Evolutionary conservation across 1,284 basidiomycete genomes (phyloP).

Genomic region (Microbotryum violaceum): DNA sequence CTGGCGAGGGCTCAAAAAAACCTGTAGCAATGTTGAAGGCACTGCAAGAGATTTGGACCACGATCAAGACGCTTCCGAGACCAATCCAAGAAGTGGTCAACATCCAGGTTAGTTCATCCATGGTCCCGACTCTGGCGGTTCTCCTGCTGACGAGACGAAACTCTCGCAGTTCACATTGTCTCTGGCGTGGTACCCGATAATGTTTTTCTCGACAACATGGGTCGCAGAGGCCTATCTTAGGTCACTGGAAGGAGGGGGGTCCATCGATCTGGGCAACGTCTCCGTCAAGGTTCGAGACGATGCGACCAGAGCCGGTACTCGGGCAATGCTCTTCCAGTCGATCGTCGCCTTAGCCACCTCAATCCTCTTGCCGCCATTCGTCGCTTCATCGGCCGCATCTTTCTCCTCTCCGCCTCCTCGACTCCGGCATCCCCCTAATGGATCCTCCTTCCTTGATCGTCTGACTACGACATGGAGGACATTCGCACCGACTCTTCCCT

Average conservation of each 20-base stretch:
- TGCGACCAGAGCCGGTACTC: slow-evolving; percentile 55
- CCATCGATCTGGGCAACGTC: slow-evolving; percentile 25
- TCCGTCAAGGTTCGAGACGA: slow-evolving; percentile 25
- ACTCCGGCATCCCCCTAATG: slow-evolving; percentile 39
- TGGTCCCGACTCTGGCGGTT: neutral
- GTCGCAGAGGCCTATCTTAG: slow-evolving; percentile 74
- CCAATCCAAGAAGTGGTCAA: slow-evolving; percentile 79
- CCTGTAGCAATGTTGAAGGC: slow-evolving; percentile 4
- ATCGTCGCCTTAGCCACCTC: slow-evolving; percentile 62
- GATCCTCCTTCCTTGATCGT: neutral
- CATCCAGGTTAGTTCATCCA: slow-evolving; percentile 43
- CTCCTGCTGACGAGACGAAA: neutral
- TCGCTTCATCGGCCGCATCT: slow-evolving; percentile 37
- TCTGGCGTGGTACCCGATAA: slow-evolving; percentile 50
- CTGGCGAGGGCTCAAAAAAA: neutral
- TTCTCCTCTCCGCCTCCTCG: slow-evolving; percentile 28
- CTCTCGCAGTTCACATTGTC: slow-evolving; percentile 57
- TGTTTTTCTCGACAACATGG: slow-evolving; percentile 65
- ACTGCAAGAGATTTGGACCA: slow-evolving; percentile 60
- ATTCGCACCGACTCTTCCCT: slow-evolving; percentile 21
- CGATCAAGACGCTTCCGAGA: slow-evolving; percentile 60
- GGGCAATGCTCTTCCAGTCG: slow-evolving; percentile 71
- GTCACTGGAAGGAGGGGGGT: slow-evolving; percentile 35
- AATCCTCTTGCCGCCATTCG: slow-evolving; percentile 63
- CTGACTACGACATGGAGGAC: neutral